These are phyloP conservation scores for Alternaria burnsii DNA, from an alignment of 2,329 filamentous ascomycete species.

Conservation along the genomic window DNA sequence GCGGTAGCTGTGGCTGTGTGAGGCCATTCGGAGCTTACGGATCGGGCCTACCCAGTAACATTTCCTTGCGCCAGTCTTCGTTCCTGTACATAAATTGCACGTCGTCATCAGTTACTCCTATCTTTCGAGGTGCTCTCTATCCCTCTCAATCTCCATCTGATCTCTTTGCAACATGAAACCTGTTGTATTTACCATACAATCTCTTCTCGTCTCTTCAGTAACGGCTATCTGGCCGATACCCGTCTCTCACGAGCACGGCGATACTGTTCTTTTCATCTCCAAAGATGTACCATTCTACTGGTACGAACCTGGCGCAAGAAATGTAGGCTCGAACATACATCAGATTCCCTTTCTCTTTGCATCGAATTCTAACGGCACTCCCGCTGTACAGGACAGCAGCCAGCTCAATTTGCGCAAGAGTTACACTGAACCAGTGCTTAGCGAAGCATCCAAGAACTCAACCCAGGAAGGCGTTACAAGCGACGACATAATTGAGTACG, in stretches of 20 bases:
- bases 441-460: constrained; percentile 1
- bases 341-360: constrained; percentile 23
- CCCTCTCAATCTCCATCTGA: background rate
- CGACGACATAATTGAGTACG: constrained; percentile 57
- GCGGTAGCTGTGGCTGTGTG: background rate
- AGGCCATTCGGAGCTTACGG: background rate
- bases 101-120: background rate
- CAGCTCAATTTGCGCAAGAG: constrained; percentile 20
- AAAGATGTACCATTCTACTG: constrained; percentile 47
- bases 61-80: constrained; percentile 24
- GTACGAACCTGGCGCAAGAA: constrained; percentile 47
- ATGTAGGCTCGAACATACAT: constrained; percentile 37
- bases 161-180: constrained; percentile 34
- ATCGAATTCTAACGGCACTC: constrained; percentile 30
- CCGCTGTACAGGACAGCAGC: constrained; percentile 17
- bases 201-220: constrained; percentile 34
- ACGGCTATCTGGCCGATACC: constrained; percentile 57
- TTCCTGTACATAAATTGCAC: constrained; percentile 7
- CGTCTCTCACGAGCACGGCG: constrained; percentile 47
- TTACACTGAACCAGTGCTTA: constrained; percentile 13
- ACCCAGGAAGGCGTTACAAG: constrained; percentile 52
- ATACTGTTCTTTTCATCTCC: constrained; percentile 52
- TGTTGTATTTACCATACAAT: constrained; percentile 12
- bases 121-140: background rate
- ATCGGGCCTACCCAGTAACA: constrained; percentile 7